Base-by-base conservation (phyloP, 257 asterid genomes). In the Solanum corneliomulleri region DNA sequence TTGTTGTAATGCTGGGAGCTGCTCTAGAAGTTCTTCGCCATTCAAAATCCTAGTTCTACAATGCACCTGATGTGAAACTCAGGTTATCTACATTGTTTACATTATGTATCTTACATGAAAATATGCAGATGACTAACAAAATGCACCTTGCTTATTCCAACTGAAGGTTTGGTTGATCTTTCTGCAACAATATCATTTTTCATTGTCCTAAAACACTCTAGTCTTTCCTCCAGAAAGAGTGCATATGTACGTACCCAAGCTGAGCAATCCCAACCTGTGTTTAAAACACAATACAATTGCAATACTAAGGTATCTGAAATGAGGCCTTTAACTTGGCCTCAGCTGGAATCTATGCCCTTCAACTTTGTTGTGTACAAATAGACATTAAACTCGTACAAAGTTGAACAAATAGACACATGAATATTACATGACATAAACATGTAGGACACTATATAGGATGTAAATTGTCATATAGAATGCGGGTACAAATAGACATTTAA, bases 221-320 rank as follows among this genome's bases (percentile, higher is more conserved):
- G 88, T 84, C 96, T 92, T 92, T 96, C 98, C 92, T 96, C 99
- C 9, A 96, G 87, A 93, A 91, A 96, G 41, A 93, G 93, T 3
- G 97, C 97, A 64, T 96, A 96, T 16, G 98, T 88, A 18, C 99
- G 91, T 2, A 95, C 93, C 98, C 99, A 96, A 45, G 96, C 95
- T 41, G 98, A 93, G 91, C 99, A 96, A 89, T 96, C 99, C 98
- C 98, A 96, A 78, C 98, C 98, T 96, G 93, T 92, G 92, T n/a
- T 84, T 35, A 21, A 25, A 35, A 37, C 35, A 35, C 16, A 8
- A 10, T n/a, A 77, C 58, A 25, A 25, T 44, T n/a, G n/a, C 14
- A 6, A 44, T 42, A 25, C 56, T 42, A 44, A 74, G 7, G 31
- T 11, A 74, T 12, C 42, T 4, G 29, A 74, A 71, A 39, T 45